Evolutionary conservation across 2,329 filamentous ascomycete genomes (phyloP).

Genomic region (Fusarium sp.): DNA sequence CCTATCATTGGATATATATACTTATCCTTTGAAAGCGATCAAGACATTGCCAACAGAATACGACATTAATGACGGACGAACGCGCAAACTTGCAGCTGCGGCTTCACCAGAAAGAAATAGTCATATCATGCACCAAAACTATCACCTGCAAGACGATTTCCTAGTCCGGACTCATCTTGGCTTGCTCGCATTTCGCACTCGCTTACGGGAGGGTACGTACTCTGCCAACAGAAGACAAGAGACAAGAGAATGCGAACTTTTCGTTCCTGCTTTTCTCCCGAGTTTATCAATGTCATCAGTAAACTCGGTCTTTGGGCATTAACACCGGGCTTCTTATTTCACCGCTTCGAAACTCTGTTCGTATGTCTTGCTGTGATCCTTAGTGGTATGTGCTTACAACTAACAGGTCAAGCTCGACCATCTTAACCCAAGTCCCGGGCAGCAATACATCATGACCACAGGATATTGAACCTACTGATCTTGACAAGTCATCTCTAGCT

Average conservation of each 20-base stretch:
- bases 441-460: neutral
- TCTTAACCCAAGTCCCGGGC: neutral
- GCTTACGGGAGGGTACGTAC: constrained; percentile 11
- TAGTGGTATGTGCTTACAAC: neutral
- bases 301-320: neutral
- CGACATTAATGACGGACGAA: neutral
- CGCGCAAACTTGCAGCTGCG: constrained; percentile 6
- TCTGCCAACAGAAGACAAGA: neutral
- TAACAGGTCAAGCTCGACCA: neutral
- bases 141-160: neutral
- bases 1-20: neutral
- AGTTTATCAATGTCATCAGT: neutral
- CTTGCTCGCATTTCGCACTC: constrained; percentile 28
- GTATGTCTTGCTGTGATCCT: neutral
- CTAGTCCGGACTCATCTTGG: constrained; percentile 2
- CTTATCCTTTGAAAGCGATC: neutral
- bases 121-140: neutral
- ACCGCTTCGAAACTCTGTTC: neutral
- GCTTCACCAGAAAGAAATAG: neutral
- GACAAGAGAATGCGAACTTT: neutral
- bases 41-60: neutral
- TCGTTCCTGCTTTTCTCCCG: neutral
- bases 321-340: neutral
- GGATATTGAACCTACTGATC: neutral
- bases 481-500: neutral